Evolutionary conservation across 2,329 filamentous ascomycete species (phyloP).

Genomic region (Cytospora mali): DNA sequence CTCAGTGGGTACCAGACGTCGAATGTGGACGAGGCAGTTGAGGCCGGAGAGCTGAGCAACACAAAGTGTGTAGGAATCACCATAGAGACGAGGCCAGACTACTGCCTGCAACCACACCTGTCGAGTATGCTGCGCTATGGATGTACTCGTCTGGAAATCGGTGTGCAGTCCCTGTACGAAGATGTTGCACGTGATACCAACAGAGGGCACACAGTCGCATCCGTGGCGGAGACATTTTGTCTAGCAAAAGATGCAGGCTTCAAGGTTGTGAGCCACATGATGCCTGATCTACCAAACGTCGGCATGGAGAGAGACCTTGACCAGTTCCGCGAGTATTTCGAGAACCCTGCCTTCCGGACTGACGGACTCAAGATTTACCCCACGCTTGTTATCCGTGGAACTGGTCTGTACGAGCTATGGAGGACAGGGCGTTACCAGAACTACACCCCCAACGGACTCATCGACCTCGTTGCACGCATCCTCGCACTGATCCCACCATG

Average conservation of each 20-base stretch:
- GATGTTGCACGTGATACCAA: conserved; percentile 99
- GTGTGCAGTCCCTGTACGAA: conserved; percentile 95
- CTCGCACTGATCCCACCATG: conserved; percentile 92
- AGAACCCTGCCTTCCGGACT: conserved; percentile 92
- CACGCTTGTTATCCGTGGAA: conserved; percentile 94
- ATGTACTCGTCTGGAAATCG: conserved; percentile 90
- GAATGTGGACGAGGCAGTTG: conserved; percentile 93
- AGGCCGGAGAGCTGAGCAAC: conserved; percentile 93
- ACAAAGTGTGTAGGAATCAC: conserved; percentile 98
- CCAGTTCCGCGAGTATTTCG: conserved; percentile 97
- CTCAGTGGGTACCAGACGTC: conserved; percentile 93
- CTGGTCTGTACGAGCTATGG: conserved; percentile 96
- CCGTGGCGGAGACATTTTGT: conserved; percentile 95
- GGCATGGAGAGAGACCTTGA: conserved; percentile 97
- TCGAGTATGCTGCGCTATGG: conserved; percentile 97
- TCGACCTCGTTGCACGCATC: conserved; percentile 96
- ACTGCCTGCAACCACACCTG: conserved; percentile 93
- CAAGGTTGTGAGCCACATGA: conserved; percentile 99
- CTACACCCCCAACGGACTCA: conserved; percentile 94
- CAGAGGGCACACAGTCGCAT: conserved; percentile 90
- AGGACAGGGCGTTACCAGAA: conserved; percentile 96
- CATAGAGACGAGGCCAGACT: conserved; percentile 95
- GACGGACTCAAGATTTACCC: conserved; percentile 98
- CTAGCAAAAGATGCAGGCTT: conserved; percentile 97
- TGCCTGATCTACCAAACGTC: conserved; percentile 97